Evolutionary conservation across 441 rosid genomes (phyloP).

Genomic region (Bocquillonia castaneifolia): DNA sequence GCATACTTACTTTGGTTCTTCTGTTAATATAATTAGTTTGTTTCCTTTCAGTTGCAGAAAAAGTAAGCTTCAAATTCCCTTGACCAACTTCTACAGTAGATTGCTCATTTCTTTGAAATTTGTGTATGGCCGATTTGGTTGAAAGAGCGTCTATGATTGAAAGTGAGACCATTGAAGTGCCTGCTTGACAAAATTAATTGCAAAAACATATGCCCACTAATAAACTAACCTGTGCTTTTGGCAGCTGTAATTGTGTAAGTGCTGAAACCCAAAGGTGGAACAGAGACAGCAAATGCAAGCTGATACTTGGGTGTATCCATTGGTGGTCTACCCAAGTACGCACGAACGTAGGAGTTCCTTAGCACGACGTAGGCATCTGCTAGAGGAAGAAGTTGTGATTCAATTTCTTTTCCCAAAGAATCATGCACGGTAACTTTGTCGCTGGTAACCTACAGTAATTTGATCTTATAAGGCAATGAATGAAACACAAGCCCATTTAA

Average conservation of each 20-base stretch:
- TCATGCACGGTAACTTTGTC: constrained; percentile 67
- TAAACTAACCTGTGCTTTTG: constrained; percentile 54
- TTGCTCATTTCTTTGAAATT: constrained; percentile 34
- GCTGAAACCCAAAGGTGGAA: constrained; percentile 93
- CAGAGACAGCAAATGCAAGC: constrained; percentile 79
- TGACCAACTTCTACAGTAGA: constrained; percentile 62
- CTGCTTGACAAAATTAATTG: not conserved
- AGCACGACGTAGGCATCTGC: constrained; percentile 47
- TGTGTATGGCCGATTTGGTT: constrained; percentile 46
- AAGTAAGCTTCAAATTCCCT: constrained; percentile 69
- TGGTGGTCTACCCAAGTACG: constrained; percentile 72
- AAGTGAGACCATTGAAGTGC: constrained; percentile 11
- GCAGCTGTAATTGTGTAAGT: constrained; percentile 68
- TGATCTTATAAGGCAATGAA: constrained; percentile 4
- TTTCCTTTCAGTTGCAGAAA: constrained; percentile 44
- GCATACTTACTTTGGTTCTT: constrained; percentile 50
- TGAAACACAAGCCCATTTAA: constrained; percentile 2
- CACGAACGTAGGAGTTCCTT: constrained; percentile 70
- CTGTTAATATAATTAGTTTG: constrained; percentile 49
- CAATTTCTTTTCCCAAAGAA: constrained; percentile 77
- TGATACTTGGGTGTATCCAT: constrained; percentile 63
- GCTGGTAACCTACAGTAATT: constrained; percentile 49
- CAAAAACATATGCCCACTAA: constrained; percentile 14
- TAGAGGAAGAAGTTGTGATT: constrained; percentile 77
- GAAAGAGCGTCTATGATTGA: constrained; percentile 44